Evolutionary conservation across 805 yeast species (phyloP), one percentile per base, ranked within the genome.

Genomic region (Zygosaccharomyces lentus): DNA sequence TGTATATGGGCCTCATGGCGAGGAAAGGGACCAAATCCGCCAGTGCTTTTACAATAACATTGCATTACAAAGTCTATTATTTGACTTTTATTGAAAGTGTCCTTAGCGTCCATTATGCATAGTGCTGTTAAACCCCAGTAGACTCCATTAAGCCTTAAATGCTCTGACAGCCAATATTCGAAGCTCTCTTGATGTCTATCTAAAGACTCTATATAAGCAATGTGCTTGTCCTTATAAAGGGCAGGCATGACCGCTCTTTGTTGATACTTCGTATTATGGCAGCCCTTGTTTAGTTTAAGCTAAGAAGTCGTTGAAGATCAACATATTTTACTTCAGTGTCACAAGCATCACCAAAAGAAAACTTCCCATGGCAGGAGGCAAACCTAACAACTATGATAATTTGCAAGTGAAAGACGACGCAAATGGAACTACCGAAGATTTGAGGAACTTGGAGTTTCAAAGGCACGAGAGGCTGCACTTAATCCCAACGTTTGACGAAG

Each of bases 101-200:
- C 76, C 27, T 73, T 66, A 2, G 81, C 70, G 24, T 75, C 72
- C 65, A 91, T 61, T 1, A 84, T 65, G 41, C 77, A 76, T 26
- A 90, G 65, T 0, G 96, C 88, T 13, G 85, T 83, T 2, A 87
- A 70, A 0, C 97, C 98, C 99, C 99, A 93, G 63, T 93, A 93
- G 0, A 93, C 74, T 1, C 98, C 99, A 57, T 87, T 88, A 73
- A 93, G 66, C 26, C 97, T 74, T 41, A 93, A 71, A 63, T 93
- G 98, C 58, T 93, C 98, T 9, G 87, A 78, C 42, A 90, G 66
- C 93, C 96, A 88, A 66, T 88, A 90, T 56, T 84, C 89, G 24
- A 81, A 69, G 60, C 83, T 76, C 61, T 80, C 74, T 45, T 76
- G 71, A 51, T 75, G 71, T 39, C 73, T 66, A 54, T 82, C 82